These are phyloP conservation scores for Talaromyces stipitatus DNA, from an alignment of 495 filamentous ascomycete genomes.

Conservation along the genomic window DNA sequence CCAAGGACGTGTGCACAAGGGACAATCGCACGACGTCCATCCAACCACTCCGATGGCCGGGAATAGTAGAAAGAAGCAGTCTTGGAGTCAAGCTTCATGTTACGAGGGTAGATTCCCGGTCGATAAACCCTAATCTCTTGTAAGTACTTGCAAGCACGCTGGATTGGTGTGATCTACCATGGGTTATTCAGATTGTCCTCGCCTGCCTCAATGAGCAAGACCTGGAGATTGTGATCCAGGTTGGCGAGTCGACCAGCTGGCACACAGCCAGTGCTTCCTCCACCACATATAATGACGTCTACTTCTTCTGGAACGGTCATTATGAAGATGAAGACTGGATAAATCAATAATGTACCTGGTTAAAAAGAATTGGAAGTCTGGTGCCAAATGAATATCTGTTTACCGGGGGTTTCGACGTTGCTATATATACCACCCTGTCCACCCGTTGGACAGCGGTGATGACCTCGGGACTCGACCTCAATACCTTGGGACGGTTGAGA, in stretches of 20 bases:
- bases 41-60: slow-evolving; percentile 63
- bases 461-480: too few relatives aligned
- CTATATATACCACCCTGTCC: not conserved
- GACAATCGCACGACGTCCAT: slow-evolving; percentile 65
- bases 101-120: slow-evolving; percentile 69
- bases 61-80: slow-evolving; percentile 83
- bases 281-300: slow-evolving; percentile 78
- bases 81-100: slow-evolving; percentile 80
- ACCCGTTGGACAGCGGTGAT: not conserved
- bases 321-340: not conserved
- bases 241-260: slow-evolving; percentile 74
- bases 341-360: not conserved
- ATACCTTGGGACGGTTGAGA: not conserved
- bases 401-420: not conserved
- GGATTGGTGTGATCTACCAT: slow-evolving; percentile 33
- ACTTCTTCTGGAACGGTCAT: slow-evolving; percentile 56
- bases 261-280: slow-evolving; percentile 65
- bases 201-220: slow-evolving; percentile 71
- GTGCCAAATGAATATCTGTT: not conserved
- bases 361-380: not conserved
- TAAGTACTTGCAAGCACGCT: not conserved
- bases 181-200: slow-evolving; percentile 78
- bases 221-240: slow-evolving; percentile 71
- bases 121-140: slow-evolving; percentile 49
- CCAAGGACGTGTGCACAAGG: slow-evolving; percentile 74